Conservation (phyloP, 2,329 filamentous ascomycete species). For the Stachybotrys chartarum region DNA sequence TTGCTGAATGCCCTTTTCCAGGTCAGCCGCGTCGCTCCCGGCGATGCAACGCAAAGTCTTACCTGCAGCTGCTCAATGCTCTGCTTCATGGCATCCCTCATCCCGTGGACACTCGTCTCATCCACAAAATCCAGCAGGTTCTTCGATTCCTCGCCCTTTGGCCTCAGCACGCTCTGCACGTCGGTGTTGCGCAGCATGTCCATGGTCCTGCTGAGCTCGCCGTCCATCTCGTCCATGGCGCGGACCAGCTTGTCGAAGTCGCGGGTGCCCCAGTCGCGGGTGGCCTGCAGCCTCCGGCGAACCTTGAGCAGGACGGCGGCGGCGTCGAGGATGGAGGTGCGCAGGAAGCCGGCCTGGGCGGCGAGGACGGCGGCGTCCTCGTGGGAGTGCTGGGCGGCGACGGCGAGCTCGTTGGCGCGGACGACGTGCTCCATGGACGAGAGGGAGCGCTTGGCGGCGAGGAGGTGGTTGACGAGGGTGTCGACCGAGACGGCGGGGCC, state of each 20-base stretch:
- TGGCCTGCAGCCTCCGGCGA: slow-evolving; percentile 42
- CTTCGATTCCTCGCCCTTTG: slow-evolving; percentile 49
- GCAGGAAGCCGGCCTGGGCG: slow-evolving; percentile 62
- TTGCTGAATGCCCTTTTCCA: slow-evolving; percentile 49
- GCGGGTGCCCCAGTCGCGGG: slow-evolving; percentile 50
- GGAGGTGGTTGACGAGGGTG: slow-evolving; percentile 73
- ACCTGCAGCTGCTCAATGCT: slow-evolving; percentile 67
- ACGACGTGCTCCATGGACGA: slow-evolving; percentile 77
- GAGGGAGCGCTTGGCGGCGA: slow-evolving; percentile 81
- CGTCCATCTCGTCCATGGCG: slow-evolving; percentile 60
- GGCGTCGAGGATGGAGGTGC: slow-evolving; percentile 52
- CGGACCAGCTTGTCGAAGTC: slow-evolving; percentile 57
- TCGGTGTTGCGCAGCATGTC: slow-evolving; percentile 53
- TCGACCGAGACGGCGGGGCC: slow-evolving; percentile 56
- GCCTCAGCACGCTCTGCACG: slow-evolving; percentile 58
- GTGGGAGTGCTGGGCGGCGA: slow-evolving; percentile 63
- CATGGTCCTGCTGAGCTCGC: slow-evolving; percentile 59
- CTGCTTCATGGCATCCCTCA: slow-evolving; percentile 59
- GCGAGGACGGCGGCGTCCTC: slow-evolving; percentile 72
- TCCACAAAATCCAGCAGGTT: slow-evolving; percentile 72
- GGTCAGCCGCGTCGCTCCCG: slow-evolving; percentile 1
- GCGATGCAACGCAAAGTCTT: slow-evolving; percentile 5
- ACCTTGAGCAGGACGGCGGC: slow-evolving; percentile 43
- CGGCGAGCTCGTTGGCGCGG: slow-evolving; percentile 81
- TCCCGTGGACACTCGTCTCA: slow-evolving; percentile 58